A percentile compares a stretch with the other conserved stretches of the same genome.
phyloP scores from a whole-genome alignment of 2,329 filamentous ascomycete genomes.

The Rutstroemia sydowiana region DNA sequence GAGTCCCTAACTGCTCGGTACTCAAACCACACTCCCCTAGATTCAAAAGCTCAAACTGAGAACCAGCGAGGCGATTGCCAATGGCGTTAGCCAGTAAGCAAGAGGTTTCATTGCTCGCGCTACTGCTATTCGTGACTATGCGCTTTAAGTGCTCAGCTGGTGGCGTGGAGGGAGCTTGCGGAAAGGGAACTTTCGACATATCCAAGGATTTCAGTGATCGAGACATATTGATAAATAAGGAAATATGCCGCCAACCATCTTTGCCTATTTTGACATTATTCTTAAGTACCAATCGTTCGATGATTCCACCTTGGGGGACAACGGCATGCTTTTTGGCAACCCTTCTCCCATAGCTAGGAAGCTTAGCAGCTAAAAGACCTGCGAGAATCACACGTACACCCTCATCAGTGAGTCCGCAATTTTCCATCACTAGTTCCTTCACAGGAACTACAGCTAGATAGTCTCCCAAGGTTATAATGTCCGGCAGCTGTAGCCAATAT shows the following conservation, averaged over 20 bases:
- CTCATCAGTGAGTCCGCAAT: slow-evolving; percentile 81
- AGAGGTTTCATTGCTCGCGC: slow-evolving; percentile 37
- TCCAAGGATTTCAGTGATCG: slow-evolving; percentile 80
- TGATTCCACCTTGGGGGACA: slow-evolving; percentile 51
- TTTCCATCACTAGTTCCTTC: slow-evolving; percentile 76
- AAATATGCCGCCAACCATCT: slow-evolving; percentile 88
- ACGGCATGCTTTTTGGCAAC: slow-evolving; percentile 20
- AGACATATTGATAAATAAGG: slow-evolving; percentile 84
- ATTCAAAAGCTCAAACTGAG: slow-evolving; percentile 73
- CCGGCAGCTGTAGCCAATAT: slow-evolving; percentile 74
- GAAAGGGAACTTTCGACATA: slow-evolving; percentile 77
- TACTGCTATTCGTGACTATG: slow-evolving; percentile 12
- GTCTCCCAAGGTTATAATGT: slow-evolving; percentile 82
- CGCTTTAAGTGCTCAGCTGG: slow-evolving; percentile 18
- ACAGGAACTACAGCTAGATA: slow-evolving; percentile 92
- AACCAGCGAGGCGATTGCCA: slow-evolving; percentile 66
- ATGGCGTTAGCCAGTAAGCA: slow-evolving; percentile 68
- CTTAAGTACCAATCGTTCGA: slow-evolving; percentile 82
- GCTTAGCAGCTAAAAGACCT: slow-evolving; percentile 73
- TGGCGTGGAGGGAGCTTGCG: slow-evolving; percentile 32
- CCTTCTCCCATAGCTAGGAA: slow-evolving; percentile 41
- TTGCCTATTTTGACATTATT: slow-evolving; percentile 78
- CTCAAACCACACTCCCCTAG: slow-evolving; percentile 72
- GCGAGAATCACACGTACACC: slow-evolving; percentile 80
- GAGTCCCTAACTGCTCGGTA: slow-evolving; percentile 60